A percentile compares a stretch with the other conserved stretches of the same genome.
phyloP scores from a whole-genome alignment of 768 basidiomycete species.

The Panaeolus papilionaceus region DNA sequence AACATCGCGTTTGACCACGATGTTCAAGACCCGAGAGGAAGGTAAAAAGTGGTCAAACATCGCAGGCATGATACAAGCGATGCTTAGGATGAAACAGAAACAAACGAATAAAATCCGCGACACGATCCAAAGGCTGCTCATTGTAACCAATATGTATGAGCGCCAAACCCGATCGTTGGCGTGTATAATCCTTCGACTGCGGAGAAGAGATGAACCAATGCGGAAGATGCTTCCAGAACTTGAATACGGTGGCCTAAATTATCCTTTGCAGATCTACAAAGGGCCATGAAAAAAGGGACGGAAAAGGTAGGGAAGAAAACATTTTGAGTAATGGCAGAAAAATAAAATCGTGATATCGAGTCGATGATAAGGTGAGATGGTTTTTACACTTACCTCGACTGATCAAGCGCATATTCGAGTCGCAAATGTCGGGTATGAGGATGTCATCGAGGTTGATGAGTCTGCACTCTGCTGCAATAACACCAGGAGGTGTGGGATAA shows the following conservation, averaged over 20 bases:
- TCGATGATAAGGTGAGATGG: background rate
- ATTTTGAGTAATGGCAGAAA: constrained; percentile 8
- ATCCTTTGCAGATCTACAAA: background rate
- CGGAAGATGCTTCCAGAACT: background rate
- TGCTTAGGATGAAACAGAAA: background rate
- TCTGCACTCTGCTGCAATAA: background rate
- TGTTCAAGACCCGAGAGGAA: background rate
- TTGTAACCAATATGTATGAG: background rate
- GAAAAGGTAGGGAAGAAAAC: background rate
- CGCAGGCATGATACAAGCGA: background rate
- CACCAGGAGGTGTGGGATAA: constrained; percentile 8
- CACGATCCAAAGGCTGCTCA: constrained; percentile 10
- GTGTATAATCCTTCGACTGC: background rate
- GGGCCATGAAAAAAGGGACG: background rate
- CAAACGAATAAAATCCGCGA: background rate
- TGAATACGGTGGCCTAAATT: background rate
- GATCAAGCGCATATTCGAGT: background rate
- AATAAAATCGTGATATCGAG: background rate
- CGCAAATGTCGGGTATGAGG: background rate
- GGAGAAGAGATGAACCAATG: background rate
- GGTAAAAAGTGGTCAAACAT: background rate
- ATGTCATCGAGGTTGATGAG: background rate
- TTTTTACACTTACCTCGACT: constrained; percentile 10
- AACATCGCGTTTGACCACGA: background rate
- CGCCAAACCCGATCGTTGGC: background rate